Base-by-base conservation (phyloP, 768 basidiomycete species). In the Lactifluus pinguis region DNA sequence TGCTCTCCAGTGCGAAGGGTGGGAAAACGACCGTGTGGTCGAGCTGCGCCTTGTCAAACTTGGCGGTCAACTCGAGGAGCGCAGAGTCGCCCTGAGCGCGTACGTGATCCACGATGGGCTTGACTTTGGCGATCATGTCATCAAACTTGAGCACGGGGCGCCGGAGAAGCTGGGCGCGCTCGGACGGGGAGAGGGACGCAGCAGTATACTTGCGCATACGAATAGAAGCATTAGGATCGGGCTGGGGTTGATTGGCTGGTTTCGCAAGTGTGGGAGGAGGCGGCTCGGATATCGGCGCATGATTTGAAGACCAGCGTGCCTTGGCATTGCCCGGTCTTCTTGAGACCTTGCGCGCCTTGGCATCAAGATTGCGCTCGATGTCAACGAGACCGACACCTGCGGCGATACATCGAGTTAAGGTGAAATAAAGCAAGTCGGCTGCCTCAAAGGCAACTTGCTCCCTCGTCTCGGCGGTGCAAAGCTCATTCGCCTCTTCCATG, bases 401-500 rank as follows among this genome's bases (percentile, higher is more conserved):
- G 49, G 87, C 81, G 21, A 91, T 78, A 69, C 95, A 98, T 65
- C 87, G 85, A 21, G 89, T 83, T 67, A 99, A 73, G 1, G 88
- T 83, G 70, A 99, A 99, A 76, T 98, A 99, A 45, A 95, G 68
- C 25, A 99, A 77, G 74, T 99, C 97, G 1, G 95, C 95, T 7
- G 94, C 91, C 73, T 99, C 97, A 63, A 95, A 95, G 1, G 94
- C 89, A 15, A 97, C 76, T 34, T 98, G 91, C 51, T 89, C 84
- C 69, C 82, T 82, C 1, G 83, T 82, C 66, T 83, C 76, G 25
- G 92, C 92, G 17, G 79, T 79, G 70, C 93, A 95, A n/a, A 99
- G 80, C 72, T 99, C 97, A 67, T 95, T 91, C 0, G 97, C 97
- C 72, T 99, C 97, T 73, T 99, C 97, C 85, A 89, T 92, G 65